A percentile compares a stretch with the other conserved stretches of the same genome.
These are phyloP conservation scores for Colletotrichum truncatum DNA, from an alignment of 2,329 filamentous ascomycete species.

Conservation along the genomic window DNA sequence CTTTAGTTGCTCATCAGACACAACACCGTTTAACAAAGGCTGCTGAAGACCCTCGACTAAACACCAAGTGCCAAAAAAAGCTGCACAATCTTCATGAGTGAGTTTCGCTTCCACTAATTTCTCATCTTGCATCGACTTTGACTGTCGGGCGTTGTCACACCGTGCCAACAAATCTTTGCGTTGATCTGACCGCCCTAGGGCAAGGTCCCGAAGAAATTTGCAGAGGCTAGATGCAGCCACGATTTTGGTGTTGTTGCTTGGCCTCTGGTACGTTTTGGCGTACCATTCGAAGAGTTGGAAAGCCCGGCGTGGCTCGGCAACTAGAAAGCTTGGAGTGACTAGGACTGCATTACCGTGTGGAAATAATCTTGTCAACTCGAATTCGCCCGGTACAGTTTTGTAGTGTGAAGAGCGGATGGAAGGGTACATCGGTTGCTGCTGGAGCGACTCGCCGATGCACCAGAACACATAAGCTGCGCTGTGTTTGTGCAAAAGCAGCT, in stretches of 20 bases:
- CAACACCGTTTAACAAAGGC: slow-evolving; percentile 37
- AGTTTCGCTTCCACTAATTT: neutral
- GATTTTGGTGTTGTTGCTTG: slow-evolving; percentile 33
- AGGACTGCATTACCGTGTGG: slow-evolving; percentile 43
- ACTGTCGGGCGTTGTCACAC: neutral
- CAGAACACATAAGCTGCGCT: slow-evolving; percentile 46
- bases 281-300: slow-evolving; percentile 48
- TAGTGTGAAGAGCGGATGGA: slow-evolving; percentile 13
- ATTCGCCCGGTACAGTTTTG: slow-evolving; percentile 1
- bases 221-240: slow-evolving; percentile 40
- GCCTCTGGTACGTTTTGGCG: neutral
- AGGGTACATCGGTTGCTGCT: slow-evolving; percentile 30
- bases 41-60: slow-evolving; percentile 23
- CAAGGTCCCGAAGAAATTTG: slow-evolving; percentile 41
- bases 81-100: slow-evolving; percentile 18
- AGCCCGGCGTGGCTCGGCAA: slow-evolving; percentile 46
- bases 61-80: slow-evolving; percentile 19
- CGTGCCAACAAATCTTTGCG: neutral
- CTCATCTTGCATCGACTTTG: neutral
- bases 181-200: neutral
- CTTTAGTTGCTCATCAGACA: slow-evolving; percentile 43
- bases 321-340: slow-evolving; percentile 53
- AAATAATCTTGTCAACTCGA: slow-evolving; percentile 37
- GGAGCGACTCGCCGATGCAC: slow-evolving; percentile 48
- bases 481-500: slow-evolving; percentile 40